Percentiles rank a stretch among this genome's conserved stretches.
Evolutionary conservation across 2,329 filamentous ascomycete genomes (phyloP).

Genomic region (Arthrobotrys entomopaga): DNA sequence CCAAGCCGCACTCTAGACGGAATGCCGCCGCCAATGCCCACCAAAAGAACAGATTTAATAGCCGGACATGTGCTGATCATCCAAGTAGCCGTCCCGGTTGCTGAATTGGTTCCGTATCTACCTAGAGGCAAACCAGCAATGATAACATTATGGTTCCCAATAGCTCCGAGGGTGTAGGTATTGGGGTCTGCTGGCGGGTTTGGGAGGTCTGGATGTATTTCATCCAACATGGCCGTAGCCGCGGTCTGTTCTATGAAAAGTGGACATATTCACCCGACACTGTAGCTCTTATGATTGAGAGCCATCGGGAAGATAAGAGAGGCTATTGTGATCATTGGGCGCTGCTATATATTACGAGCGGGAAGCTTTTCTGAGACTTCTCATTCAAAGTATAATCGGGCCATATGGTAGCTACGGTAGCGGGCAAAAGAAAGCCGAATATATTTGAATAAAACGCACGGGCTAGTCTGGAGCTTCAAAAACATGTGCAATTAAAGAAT

Average conservation of each 20-base stretch:
- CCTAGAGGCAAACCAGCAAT: neutral
- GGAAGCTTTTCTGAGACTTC: no score
- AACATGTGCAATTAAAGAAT: no score
- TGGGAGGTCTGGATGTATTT: neutral
- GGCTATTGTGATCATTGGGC: no score
- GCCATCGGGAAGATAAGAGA: no score
- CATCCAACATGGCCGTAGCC: neutral
- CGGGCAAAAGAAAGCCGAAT: no score
- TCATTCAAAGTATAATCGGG: no score
- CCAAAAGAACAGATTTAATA: neutral
- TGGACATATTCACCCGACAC: conserved; percentile 11
- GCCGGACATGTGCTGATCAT: neutral
- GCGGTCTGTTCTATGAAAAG: neutral
- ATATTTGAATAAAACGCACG: no score
- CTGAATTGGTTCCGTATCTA: neutral
- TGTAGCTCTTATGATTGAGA: neutral
- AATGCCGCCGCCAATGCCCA: neutral
- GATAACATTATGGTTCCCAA: neutral
- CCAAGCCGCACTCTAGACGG: neutral
- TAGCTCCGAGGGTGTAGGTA: neutral
- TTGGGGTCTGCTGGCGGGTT: neutral
- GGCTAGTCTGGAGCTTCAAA: no score
- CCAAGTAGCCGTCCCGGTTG: neutral
- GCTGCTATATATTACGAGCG: no score
- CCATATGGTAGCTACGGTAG: no score